A percentile compares a stretch with the other conserved stretches of the same genome.
Evolutionary conservation across 192 early-diverging fungal species (phyloP).

Genomic region (Podila epigama): DNA sequence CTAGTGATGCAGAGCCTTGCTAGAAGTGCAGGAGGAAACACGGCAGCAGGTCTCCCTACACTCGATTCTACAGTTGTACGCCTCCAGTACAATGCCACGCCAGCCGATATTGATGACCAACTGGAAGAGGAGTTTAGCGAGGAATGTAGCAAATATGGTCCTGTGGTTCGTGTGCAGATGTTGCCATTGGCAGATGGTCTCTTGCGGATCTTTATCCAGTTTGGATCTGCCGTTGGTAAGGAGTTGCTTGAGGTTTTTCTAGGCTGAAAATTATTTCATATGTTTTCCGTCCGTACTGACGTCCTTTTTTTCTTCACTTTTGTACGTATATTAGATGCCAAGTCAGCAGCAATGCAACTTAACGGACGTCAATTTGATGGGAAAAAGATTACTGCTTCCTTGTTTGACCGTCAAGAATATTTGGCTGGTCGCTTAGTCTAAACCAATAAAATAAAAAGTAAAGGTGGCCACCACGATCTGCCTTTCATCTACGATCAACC

Average conservation of each 20-base stretch:
- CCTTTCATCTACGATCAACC: no score
- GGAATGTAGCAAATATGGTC: conserved; percentile 85
- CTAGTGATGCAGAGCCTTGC: conserved; percentile 78
- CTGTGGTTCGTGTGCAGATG: conserved; percentile 56
- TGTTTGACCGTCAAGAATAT: conserved; percentile 65
- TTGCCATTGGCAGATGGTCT: conserved; percentile 52
- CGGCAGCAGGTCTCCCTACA: no score
- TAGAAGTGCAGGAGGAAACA: conserved; percentile 32
- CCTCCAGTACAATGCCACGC: conserved; percentile 73
- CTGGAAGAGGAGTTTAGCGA: conserved; percentile 85
- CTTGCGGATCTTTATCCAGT: conserved; percentile 84
- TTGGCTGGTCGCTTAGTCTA: conserved; percentile 37
- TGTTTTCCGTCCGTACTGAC: neutral
- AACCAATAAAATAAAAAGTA: neutral
- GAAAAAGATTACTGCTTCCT: conserved; percentile 67
- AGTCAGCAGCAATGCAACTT: conserved; percentile 68
- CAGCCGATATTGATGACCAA: conserved; percentile 80
- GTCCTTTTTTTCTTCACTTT: neutral
- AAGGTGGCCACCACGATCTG: no score
- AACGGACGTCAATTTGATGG: conserved; percentile 89
- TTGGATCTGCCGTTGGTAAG: conserved; percentile 60
- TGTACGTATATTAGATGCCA: conserved; percentile 54
- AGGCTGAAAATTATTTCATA: no score
- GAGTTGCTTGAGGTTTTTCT: no score
- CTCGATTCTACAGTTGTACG: conserved; percentile 64